Percentiles rank a stretch among this genome's conserved stretches.
phyloP scores from a whole-genome alignment of 306 rosid species.

The Prunus padus region DNA sequence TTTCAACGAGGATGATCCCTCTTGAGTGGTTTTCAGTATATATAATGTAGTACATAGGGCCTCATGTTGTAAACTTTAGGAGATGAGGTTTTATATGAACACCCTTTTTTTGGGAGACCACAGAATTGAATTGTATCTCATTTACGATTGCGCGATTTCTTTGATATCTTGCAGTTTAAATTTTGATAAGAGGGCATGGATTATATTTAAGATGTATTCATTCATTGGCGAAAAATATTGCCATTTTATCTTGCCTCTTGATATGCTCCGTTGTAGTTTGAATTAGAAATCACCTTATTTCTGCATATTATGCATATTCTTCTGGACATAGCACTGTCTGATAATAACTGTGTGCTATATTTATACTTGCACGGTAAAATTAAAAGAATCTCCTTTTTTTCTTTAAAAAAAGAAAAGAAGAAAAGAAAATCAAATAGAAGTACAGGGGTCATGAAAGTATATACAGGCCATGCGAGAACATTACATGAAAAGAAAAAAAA shows the following conservation, averaged over 20 bases:
- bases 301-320: not conserved
- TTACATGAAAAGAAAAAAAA: not conserved
- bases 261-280: not conserved
- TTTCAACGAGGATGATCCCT: conserved; percentile 4
- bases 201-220: not conserved
- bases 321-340: too few relatives aligned
- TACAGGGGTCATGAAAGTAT: not conserved
- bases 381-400: not conserved
- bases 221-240: not conserved
- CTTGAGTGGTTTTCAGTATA: conserved; percentile 12
- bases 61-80: conserved; percentile 20
- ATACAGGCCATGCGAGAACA: not conserved
- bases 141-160: not conserved
- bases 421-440: too few relatives aligned
- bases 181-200: not conserved
- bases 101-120: not conserved
- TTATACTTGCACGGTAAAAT: not conserved
- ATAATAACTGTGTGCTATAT: not conserved
- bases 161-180: not conserved
- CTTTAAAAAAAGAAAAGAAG: too few relatives aligned
- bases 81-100: conserved; percentile 9
- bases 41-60: not conserved
- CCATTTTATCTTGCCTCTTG: not conserved
- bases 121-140: not conserved
- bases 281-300: not conserved